Evolutionary conservation across 2,329 filamentous ascomycete genomes (phyloP), one percentile per base, ranked within the genome.

Genomic region (Penicillium sp.): DNA sequence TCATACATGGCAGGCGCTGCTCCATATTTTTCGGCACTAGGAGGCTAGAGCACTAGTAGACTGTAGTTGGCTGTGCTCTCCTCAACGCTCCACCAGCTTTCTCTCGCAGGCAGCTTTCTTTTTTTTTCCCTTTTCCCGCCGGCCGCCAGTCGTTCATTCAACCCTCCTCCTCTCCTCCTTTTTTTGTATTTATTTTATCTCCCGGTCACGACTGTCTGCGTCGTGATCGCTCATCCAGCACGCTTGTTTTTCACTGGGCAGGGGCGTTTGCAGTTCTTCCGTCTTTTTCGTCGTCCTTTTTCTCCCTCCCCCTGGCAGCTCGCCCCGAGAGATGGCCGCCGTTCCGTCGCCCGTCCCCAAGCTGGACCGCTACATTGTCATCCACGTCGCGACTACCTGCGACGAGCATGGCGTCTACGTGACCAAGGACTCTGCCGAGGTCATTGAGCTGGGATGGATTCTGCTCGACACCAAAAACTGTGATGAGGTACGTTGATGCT

Each of bases 351-450:
- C 80, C 79, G 83, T 84, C 65, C 82, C 86, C 66, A 88, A 88
- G 77, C 84, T 96, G 77, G 94, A 99, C 79, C 90, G 93, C 74
- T 99, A 96, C 78, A 89, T 97, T 64, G 90, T 99, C 70, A 96
- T 97, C 74, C 94, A 99, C 77, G 93, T 97, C 70, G 94, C 94
- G 62, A 99, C 94, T 35, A 99, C 94, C 65, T 99, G 94, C 78
- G 94, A 99, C 75, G 94, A 99, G 76, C 94, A 99, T 77, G 94
- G 94, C 62, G 94, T 99, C 64, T 99, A 99, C 76, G 94, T 99
- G 59, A 99, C 94, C 59, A 97, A 97, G 78, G 94, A 99, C 77
- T 97, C 94, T 59, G 94, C 94, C 61, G 94, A 99, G 80, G 94
- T 99, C 64, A 99, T 99, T 75, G 94, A 99, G 83, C 83, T 99